Percentiles rank a stretch among this genome's conserved stretches.
These are phyloP conservation scores for Tetraselmis striata DNA, from an alignment of 139 green algal species.

Conservation along the genomic window DNA sequence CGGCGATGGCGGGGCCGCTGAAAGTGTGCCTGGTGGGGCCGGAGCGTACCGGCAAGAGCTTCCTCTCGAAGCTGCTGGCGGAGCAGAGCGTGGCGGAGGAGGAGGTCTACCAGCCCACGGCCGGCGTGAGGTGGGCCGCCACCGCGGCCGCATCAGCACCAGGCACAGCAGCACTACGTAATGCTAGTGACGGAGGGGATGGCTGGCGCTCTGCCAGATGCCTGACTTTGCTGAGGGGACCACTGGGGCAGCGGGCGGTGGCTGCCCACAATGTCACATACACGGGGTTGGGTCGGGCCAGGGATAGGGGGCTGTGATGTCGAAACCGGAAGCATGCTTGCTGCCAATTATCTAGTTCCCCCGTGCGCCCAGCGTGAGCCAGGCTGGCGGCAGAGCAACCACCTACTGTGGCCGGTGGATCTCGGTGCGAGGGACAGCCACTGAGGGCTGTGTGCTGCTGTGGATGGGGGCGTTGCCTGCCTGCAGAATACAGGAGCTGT, in stretches of 20 bases:
- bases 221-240: neutral
- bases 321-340: too few relatives aligned
- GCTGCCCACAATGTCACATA: too few relatives aligned
- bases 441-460: neutral
- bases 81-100: constrained; percentile 33
- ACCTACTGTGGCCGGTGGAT: too few relatives aligned
- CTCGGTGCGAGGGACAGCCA: too few relatives aligned
- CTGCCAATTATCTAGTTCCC: neutral
- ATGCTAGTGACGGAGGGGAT: too few relatives aligned
- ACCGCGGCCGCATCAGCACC: too few relatives aligned
- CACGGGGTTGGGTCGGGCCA: too few relatives aligned
- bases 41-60: constrained; percentile 36
- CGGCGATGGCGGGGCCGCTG: constrained; percentile 23
- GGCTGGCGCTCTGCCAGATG: too few relatives aligned
- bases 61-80: constrained; percentile 36
- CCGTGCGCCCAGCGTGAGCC: neutral
- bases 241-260: too few relatives aligned
- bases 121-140: constrained; percentile 36
- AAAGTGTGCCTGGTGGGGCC: constrained; percentile 48
- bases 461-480: neutral
- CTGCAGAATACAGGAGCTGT: constrained; percentile 48
- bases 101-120: constrained; percentile 38
- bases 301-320: too few relatives aligned
- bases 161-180: too few relatives aligned
- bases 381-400: too few relatives aligned